Percentiles rank a stretch among this genome's conserved stretches.
Evolutionary conservation across 768 basidiomycete genomes (phyloP).

Genomic region (Saitozyma podzolica): DNA sequence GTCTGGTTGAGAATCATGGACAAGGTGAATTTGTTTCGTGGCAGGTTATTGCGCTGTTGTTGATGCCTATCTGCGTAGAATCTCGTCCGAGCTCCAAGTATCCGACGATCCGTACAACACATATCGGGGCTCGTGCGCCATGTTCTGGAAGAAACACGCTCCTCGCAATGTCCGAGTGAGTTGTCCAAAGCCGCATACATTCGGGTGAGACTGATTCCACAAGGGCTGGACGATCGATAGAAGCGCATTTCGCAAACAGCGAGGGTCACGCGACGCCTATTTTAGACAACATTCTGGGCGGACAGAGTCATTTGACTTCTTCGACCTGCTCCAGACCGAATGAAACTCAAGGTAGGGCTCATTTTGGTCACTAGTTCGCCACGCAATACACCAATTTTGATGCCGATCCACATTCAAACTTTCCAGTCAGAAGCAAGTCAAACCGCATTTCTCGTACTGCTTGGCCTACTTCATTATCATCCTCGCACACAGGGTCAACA

Average conservation of each 20-base stretch:
- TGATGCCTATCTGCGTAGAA: neutral
- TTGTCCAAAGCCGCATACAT: neutral
- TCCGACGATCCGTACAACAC: constrained; percentile 14
- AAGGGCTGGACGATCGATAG: constrained; percentile 4
- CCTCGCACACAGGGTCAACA: no score
- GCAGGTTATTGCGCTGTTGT: neutral
- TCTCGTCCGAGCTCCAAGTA: constrained; percentile 11
- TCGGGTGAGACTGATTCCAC: neutral
- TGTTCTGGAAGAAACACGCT: constrained; percentile 6
- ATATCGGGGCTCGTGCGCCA: constrained; percentile 5
- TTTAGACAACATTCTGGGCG: neutral
- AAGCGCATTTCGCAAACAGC: neutral
- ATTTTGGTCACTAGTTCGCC: no score
- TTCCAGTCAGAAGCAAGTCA: no score
- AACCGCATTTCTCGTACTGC: no score
- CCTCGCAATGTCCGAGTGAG: constrained; percentile 9
- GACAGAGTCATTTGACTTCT: constrained; percentile 5
- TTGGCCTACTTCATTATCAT: no score
- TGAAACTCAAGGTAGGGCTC: no score
- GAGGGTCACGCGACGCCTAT: neutral
- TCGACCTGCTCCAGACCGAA: constrained; percentile 1
- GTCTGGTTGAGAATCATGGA: constrained; percentile 15
- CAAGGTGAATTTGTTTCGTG: neutral
- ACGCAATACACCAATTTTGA: no score
- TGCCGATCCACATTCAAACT: no score